A percentile compares a stretch with the other conserved stretches of the same genome.
phyloP scores from a whole-genome alignment of 805 yeast genomes.

The Saccharomycopsis schoenii region DNA sequence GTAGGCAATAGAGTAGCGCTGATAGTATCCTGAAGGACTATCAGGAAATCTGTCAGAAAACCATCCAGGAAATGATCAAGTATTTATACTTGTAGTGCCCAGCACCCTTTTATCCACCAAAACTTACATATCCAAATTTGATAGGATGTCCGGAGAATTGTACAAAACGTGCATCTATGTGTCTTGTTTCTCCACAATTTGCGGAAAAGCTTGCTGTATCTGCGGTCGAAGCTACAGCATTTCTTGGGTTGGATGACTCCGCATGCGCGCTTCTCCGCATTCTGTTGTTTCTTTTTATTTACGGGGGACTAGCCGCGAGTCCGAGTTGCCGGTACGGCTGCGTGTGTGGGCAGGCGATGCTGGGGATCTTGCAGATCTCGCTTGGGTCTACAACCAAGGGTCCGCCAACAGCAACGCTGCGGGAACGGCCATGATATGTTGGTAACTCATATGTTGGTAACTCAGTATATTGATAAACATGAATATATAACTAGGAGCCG shows the following conservation, averaged over 20 bases:
- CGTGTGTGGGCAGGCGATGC: background rate
- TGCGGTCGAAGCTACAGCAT: background rate
- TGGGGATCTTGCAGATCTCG: no score
- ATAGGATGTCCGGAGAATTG: background rate
- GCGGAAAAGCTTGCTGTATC: background rate
- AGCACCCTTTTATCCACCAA: background rate
- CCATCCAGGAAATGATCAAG: background rate
- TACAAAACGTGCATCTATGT: background rate
- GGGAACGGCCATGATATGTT: no score
- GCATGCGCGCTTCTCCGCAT: background rate
- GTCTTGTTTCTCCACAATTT: background rate
- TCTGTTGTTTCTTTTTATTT: background rate
- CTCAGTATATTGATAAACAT: background rate
- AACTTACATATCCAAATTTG: background rate
- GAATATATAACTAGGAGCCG: background rate
- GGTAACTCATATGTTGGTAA: no score
- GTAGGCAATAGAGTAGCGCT: no score
- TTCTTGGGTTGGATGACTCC: background rate
- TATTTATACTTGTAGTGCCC: background rate
- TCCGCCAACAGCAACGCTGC: no score
- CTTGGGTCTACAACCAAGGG: no score
- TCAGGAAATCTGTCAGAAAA: no score
- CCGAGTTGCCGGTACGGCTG: background rate
- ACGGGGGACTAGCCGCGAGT: background rate
- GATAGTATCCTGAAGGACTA: no score